These are phyloP conservation scores for Testicularia cyperi DNA, from an alignment of 1,284 basidiomycete species.

Conservation along the genomic window DNA sequence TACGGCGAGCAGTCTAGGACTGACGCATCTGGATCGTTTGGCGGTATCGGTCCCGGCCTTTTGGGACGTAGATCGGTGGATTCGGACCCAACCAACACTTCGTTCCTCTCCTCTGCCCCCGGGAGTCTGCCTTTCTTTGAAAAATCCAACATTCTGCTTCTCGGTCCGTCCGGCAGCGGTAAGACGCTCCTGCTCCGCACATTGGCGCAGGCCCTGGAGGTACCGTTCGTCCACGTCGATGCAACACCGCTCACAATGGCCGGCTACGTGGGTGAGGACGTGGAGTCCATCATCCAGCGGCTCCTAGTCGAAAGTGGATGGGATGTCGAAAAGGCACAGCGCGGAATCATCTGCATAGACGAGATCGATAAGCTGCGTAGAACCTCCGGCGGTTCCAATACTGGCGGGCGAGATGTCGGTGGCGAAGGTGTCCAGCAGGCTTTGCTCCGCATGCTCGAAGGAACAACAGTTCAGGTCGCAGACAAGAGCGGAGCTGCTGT, in stretches of 20 bases:
- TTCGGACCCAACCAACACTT: too few relatives aligned
- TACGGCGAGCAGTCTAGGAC: too few relatives aligned
- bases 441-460: constrained; percentile 88
- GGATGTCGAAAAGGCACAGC: constrained; percentile 29
- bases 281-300: constrained; percentile 38
- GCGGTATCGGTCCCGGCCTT: too few relatives aligned
- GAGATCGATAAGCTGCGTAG: constrained; percentile 87
- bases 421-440: constrained; percentile 95
- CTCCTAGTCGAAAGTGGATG: constrained; percentile 31
- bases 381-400: constrained; percentile 56
- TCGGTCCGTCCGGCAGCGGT: constrained; percentile 68
- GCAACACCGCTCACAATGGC: constrained; percentile 47
- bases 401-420: constrained; percentile 80
- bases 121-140: constrained; percentile 65
- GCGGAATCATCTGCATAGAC: constrained; percentile 84
- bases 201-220: constrained; percentile 36
- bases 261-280: constrained; percentile 51
- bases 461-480: constrained; percentile 74
- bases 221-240: constrained; percentile 47
- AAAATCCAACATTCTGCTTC: constrained; percentile 77
- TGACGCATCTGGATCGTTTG: too few relatives aligned
- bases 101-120: constrained; percentile 10
- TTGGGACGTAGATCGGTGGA: too few relatives aligned
- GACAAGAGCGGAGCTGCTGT: constrained; percentile 55
- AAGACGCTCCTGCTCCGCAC: constrained; percentile 45